Evolutionary conservation across 164 flowering plant genomes (phyloP), one percentile per base, ranked within the genome.

Genomic region (Brasenia schreberi): DNA sequence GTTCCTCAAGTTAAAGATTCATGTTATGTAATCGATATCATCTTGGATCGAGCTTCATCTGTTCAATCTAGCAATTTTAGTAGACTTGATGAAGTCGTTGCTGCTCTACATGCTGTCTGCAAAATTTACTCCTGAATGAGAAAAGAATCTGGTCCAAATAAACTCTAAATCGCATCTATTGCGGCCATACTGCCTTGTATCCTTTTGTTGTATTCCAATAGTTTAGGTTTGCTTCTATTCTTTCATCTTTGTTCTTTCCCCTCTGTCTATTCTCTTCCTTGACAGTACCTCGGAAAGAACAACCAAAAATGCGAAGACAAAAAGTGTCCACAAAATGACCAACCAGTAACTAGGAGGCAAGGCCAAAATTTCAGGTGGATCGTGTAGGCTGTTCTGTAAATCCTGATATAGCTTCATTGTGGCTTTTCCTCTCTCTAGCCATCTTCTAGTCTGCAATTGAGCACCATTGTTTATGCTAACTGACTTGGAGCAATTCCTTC

Each of bases 401-500:
- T 60, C 63, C 5, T 6, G 63, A 17, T n/a, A 60, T 6, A 60
- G 63, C 27, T 17, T 60, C 11, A 60, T 60, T 60, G 19, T n/a
- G 6, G 19, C 19, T 19, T n/a, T 19, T n/a, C 7, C 7, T 60
- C 27, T 60, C 63, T 60, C 27, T 60, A 1, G 19, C 63, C 63
- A 19, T 45, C 53, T 45, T 7, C 53, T n/a, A 9, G n/a, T 19
- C 7, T 18, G 11, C n/a, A 7, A 18, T 64, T 17, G 65, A 39
- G 68, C 67, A 10, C 67, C 18, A 59, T 74, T 69, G 64, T 83
- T 66, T 62, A 75, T 44, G 53, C 76, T 70, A 71, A 10, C 74
- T 42, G 83, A 78, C 68, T 80, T 84, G n/a, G 76, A 73, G 72
- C 97, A 91, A 18, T 85, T 83, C 78, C 79, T 81, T 66, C 75